phyloP scores from a whole-genome alignment of 202 grass and related monocot genomes.

The Panicum virgatum region DNA sequence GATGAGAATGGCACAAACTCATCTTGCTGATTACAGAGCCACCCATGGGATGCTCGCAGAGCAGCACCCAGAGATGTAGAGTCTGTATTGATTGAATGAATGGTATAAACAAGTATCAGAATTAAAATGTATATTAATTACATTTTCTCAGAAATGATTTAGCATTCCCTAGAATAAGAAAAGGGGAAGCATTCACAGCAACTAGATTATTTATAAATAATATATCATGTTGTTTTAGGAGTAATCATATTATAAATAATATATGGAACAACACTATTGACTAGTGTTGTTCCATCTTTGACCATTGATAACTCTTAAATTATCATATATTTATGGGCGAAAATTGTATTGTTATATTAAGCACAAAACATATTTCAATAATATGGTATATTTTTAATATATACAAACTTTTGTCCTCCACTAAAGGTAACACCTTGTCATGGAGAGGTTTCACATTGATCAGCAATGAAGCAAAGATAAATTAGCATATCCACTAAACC shows the following conservation, averaged over 20 bases:
- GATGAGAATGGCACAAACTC: slow-evolving; percentile 58
- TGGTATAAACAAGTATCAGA: neutral
- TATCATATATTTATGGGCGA: too few species aligned
- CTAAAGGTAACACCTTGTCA: too few species aligned
- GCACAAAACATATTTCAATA: too few species aligned
- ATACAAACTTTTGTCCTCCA: too few species aligned
- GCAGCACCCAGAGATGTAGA: slow-evolving; percentile 85
- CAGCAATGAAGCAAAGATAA: too few species aligned
- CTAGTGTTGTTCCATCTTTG: too few species aligned
- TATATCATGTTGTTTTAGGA: neutral
- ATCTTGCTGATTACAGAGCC: slow-evolving; percentile 63
- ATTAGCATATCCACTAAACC: too few species aligned
- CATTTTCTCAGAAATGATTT: neutral
- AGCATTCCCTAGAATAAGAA: neutral
- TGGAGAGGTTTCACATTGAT: too few species aligned
- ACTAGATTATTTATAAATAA: neutral
- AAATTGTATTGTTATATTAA: too few species aligned
- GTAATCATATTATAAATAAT: neutral
- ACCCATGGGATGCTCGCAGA: slow-evolving; percentile 83
- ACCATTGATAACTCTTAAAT: too few species aligned
- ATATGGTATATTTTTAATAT: too few species aligned
- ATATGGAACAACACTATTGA: too few species aligned
- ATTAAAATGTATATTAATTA: neutral
- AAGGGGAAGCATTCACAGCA: neutral
- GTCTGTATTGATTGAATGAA: slow-evolving; percentile 48